These are phyloP conservation scores for Nannochloris sp. DNA, from an alignment of 139 green algal genomes.

Conservation along the genomic window DNA sequence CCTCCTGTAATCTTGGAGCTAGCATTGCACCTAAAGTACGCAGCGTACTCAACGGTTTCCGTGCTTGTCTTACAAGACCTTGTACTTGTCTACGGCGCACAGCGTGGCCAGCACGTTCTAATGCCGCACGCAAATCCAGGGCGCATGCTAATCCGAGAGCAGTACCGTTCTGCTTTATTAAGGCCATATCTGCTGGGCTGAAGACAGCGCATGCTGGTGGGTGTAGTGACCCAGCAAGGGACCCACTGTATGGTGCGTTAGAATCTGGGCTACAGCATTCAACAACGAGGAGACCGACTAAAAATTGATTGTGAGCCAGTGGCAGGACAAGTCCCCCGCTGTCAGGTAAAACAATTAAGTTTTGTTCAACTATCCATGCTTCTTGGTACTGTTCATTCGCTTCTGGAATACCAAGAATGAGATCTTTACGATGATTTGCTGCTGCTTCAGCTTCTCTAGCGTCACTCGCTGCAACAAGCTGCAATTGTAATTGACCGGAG, in stretches of 20 bases:
- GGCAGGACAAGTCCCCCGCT: slow-evolving; percentile 50
- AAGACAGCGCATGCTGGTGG: slow-evolving; percentile 8
- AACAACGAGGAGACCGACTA: slow-evolving; percentile 55
- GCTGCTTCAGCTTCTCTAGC: neutral
- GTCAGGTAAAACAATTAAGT: slow-evolving; percentile 50
- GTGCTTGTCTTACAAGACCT: slow-evolving; percentile 36
- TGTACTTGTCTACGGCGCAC: slow-evolving; percentile 25
- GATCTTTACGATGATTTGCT: neutral
- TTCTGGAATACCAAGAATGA: slow-evolving; percentile 19
- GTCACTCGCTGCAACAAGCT: slow-evolving; percentile 18
- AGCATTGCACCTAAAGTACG: slow-evolving; percentile 60
- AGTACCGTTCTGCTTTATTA: slow-evolving; percentile 35
- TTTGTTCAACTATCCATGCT: slow-evolving; percentile 37
- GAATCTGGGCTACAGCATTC: slow-evolving; percentile 18
- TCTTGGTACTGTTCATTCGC: slow-evolving; percentile 26
- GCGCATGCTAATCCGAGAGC: slow-evolving; percentile 46
- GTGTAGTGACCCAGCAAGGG: neutral
- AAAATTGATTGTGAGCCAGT: slow-evolving; percentile 32
- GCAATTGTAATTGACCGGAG: slow-evolving; percentile 20
- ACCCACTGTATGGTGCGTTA: too few species aligned
- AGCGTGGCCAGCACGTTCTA: slow-evolving; percentile 29
- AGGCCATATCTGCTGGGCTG: slow-evolving; percentile 22
- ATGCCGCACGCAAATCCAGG: slow-evolving; percentile 43
- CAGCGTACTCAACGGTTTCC: slow-evolving; percentile 46
- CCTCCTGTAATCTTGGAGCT: slow-evolving; percentile 34